Percentiles rank a stretch among this genome's conserved stretches.
phyloP scores from a whole-genome alignment of 1,284 basidiomycete genomes.

The Filobasidium uniguttulatum region DNA sequence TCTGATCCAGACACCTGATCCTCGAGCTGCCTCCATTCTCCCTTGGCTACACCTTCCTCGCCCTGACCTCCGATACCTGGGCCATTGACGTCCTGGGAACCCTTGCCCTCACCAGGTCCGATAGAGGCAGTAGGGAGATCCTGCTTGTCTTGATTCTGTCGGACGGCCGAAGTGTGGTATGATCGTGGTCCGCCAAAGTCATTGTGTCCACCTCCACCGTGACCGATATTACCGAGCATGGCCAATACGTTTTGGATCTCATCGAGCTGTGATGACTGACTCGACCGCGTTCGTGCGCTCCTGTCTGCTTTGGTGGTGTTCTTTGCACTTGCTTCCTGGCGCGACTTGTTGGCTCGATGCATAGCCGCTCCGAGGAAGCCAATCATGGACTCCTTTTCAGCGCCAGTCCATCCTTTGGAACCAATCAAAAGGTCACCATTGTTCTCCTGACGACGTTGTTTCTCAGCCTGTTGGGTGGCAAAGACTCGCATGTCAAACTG shows the following conservation, averaged over 20 bases:
- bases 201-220: background rate
- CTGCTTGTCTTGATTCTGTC: background rate
- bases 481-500: conserved; percentile 24
- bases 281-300: background rate
- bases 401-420: conserved; percentile 9
- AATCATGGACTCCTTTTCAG: background rate
- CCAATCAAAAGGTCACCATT: background rate
- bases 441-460: background rate
- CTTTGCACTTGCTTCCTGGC: background rate
- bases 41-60: conserved; percentile 6
- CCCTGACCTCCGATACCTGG: conserved; percentile 2
- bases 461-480: conserved; percentile 4
- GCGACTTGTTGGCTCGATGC: too few relatives aligned
- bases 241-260: background rate
- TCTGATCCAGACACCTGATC: conserved; percentile 12
- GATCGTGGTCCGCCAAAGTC: background rate
- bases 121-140: background rate
- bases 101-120: conserved; percentile 1
- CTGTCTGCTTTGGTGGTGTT: background rate
- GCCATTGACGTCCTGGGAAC: conserved; percentile 4
- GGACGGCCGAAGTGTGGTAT: background rate
- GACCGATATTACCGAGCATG: background rate
- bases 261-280: background rate
- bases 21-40: conserved; percentile 13
- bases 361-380: too few relatives aligned